Conservation (phyloP, 805 yeast genomes). For the Myxozyma melibiosi region DNA sequence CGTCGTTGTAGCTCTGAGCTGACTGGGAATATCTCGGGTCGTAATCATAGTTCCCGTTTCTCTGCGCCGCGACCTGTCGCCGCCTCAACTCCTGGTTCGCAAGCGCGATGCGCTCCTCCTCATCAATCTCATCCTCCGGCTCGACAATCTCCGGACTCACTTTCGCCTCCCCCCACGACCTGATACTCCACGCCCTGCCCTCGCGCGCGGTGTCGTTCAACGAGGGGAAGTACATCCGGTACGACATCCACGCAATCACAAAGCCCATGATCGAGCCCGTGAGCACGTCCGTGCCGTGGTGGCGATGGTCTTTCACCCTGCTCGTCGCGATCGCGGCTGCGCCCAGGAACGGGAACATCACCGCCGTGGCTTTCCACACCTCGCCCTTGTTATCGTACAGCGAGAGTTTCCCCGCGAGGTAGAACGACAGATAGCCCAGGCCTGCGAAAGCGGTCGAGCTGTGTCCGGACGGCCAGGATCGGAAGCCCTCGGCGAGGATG, state of each 20-base stretch:
- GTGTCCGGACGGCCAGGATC: slow-evolving; percentile 63
- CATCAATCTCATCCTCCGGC: not conserved
- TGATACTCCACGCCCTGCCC: slow-evolving; percentile 30
- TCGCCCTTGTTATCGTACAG: slow-evolving; percentile 44
- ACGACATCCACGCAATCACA: slow-evolving; percentile 59
- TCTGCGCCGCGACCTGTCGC: not conserved
- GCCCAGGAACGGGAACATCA: slow-evolving; percentile 48
- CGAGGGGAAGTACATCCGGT: slow-evolving; percentile 56
- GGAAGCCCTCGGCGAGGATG: slow-evolving; percentile 53
- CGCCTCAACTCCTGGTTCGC: not conserved
- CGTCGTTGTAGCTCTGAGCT: not conserved
- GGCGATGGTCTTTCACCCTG: slow-evolving; percentile 90
- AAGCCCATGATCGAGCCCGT: slow-evolving; percentile 72
- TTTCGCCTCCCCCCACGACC: slow-evolving; percentile 29
- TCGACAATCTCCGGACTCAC: slow-evolving; percentile 8
- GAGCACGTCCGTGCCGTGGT: slow-evolving; percentile 83
- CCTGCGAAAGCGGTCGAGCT: slow-evolving; percentile 56
- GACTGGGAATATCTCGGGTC: not conserved
- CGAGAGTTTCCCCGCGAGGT: slow-evolving; percentile 52
- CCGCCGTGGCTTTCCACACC: slow-evolving; percentile 35
- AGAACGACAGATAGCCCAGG: slow-evolving; percentile 50
- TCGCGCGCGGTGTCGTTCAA: slow-evolving; percentile 34
- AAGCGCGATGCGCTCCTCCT: slow-evolving; percentile 15
- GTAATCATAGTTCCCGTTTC: not conserved
- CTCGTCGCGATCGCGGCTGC: slow-evolving; percentile 80